Evolutionary conservation across 257 asterid genomes (phyloP), one percentile per base, ranked within the genome.

Genomic region (Striga asiatica): DNA sequence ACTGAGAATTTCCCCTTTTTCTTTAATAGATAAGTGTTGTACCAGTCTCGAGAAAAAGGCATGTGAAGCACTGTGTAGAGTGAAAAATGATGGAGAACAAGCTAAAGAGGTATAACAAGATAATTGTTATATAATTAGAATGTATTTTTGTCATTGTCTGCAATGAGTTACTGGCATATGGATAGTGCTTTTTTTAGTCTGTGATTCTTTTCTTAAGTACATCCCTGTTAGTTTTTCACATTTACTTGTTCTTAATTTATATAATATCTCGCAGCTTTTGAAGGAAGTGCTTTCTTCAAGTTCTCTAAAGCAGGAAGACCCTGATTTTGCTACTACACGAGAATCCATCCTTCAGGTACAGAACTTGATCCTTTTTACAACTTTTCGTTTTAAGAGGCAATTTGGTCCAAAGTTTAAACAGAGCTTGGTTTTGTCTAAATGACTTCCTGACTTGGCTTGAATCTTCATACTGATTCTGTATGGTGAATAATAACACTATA

Each of bases 291-390:
- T 91, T 51, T 74, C 78, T 54, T 82, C 92, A 72, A 80, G 65
- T 61, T 64, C 83, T 72, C 60, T 74, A 18, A 77, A 71, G 67
- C 77, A 68, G 63, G 68, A 70, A 54, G 72, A 55, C 66, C 81
- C 88, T 27, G 88, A 82, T 61, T 80, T 91, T 67, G 80, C 61
- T 19, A 63, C 78, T 55, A 82, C 89, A 21, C 87, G 95, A 2
- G 89, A 87, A 60, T 81, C 97, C 29, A 81, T 91, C 65, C 89
- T 84, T 65, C 87, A 73, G 98, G 97, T 87, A 72, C 52, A 10
- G 48, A 39, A 18, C 38, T 20, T 62, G 39, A 12, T 28, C 16
- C 6, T 12, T 48, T 20, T 48, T 48, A 21, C 53, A 21, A n/a
- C 12, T 11, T 8, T 20, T 48, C 27, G 10, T 42, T 42, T n/a